Percentiles rank a stretch among this genome's conserved stretches.
phyloP scores from a whole-genome alignment of 1,139 yeast genomes.

The Magnusiomyces sp. region DNA sequence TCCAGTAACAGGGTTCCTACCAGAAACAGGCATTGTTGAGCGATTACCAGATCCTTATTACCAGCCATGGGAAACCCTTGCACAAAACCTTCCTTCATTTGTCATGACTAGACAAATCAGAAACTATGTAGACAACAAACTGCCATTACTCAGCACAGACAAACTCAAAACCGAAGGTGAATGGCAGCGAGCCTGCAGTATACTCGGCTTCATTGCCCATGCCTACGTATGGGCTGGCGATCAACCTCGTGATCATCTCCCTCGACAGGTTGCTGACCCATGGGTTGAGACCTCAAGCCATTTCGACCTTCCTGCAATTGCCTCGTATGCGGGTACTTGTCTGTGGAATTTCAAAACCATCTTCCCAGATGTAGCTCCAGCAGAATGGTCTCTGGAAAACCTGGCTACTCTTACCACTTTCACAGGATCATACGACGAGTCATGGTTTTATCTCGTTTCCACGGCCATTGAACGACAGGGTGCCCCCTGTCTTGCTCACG shows the following conservation, averaged over 20 bases:
- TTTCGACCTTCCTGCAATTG: conserved; percentile 74
- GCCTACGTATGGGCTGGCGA: conserved; percentile 82
- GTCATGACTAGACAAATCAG: conserved; percentile 60
- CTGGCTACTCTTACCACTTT: conserved; percentile 75
- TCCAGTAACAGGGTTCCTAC: conserved; percentile 67
- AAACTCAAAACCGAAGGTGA: conserved; percentile 41
- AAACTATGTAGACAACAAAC: conserved; percentile 42
- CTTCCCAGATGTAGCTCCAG: conserved; percentile 38
- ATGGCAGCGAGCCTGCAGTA: conserved; percentile 69
- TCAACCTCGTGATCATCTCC: conserved; percentile 54
- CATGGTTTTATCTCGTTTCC: conserved; percentile 88
- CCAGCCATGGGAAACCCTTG: conserved; percentile 71
- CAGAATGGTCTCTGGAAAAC: conserved; percentile 47
- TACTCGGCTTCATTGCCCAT: conserved; percentile 71
- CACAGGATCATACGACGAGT: conserved; percentile 85
- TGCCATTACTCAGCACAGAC: conserved; percentile 47
- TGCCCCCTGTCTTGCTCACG: conserved; percentile 52
- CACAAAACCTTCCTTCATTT: conserved; percentile 58
- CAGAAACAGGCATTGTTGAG: conserved; percentile 54
- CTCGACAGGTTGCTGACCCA: conserved; percentile 62
- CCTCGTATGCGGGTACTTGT: conserved; percentile 79
- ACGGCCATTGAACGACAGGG: conserved; percentile 81
- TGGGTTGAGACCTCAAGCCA: conserved; percentile 48
- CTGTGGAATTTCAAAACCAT: conserved; percentile 79
- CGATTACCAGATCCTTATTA: conserved; percentile 55